Base-by-base conservation (phyloP, 352 stramenopile genomes). In the Pythium monospermum region DNA sequence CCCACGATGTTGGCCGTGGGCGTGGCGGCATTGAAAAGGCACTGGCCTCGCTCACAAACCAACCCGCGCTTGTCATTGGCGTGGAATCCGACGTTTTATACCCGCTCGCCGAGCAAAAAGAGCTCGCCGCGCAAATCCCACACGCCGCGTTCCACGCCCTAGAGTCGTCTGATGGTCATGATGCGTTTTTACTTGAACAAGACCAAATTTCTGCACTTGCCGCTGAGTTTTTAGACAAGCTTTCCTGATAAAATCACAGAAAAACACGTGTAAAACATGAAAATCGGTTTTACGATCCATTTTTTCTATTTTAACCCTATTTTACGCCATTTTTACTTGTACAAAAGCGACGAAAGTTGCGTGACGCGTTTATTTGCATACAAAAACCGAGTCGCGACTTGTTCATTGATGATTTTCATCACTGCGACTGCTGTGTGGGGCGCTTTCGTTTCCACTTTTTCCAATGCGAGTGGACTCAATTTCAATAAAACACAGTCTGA, bases 131-230 rank as follows among this genome's bases (percentile, higher is more conserved):
- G 21, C 51, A 63, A 21, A 77, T 98, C 30, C 89, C 85, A 0
- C 87, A 94, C 64, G 70, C 81, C 33, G 58, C 88, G 52, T 82
- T 98, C 46, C 79, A 80, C 46, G 66, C 92, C 10, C 91, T 99
- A 59, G 69, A 84, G 53, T 97, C 83, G 26, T 68, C 83, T 30
- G 82, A 98, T 47, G 96, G 95, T 38, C 96, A 99, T 71, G 96
- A 99, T 69, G 94, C 91, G 22, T 98, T 99, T 67, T 73, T 99
- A 28, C 69, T 99, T 27, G 94, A 98, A 48, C 94, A 98, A 60
- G 85, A 98, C 50, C 76, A 88, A 61, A 92, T 99, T 41, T 87
- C 69, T 36, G 57, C 73, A 8, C 54, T 76, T n/a, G 69, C 87
- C 2, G 61, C 51, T 32, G 49, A 59, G 23, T 96, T 96, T 45